A percentile compares a stretch with the other conserved stretches of the same genome.
These are phyloP conservation scores for Cicer yamashitae DNA, from an alignment of 306 rosid genomes.

Conservation along the genomic window DNA sequence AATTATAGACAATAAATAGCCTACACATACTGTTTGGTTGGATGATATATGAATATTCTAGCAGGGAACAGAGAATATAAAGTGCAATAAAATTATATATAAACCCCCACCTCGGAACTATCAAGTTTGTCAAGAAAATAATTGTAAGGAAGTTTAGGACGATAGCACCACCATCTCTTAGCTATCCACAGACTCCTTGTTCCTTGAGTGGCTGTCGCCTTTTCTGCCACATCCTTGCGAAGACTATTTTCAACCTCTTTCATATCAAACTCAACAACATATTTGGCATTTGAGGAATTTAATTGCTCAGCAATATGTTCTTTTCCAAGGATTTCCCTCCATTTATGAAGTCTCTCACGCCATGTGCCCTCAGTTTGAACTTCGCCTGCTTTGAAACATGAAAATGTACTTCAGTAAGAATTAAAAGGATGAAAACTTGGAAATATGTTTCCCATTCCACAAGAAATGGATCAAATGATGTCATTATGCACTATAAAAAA, in stretches of 20 bases:
- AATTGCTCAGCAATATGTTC: conserved; percentile 69
- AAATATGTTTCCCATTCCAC: background rate
- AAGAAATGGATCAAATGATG: background rate
- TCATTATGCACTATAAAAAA: background rate
- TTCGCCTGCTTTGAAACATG: conserved; percentile 52
- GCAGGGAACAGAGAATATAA: conserved; percentile 25
- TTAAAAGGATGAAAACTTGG: conserved; percentile 23
- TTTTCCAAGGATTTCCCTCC: conserved; percentile 79
- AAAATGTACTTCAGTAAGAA: conserved; percentile 25
- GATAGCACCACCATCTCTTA: conserved; percentile 98
- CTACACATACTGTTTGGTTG: background rate
- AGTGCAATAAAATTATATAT: conserved; percentile 11
- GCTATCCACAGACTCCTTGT: conserved; percentile 86
- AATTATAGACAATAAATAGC: conserved; percentile 12
- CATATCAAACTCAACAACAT: conserved; percentile 94
- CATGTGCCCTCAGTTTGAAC: conserved; percentile 67
- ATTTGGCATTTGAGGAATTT: conserved; percentile 69
- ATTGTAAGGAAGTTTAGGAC: conserved; percentile 90
- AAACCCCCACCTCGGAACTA: conserved; percentile 75
- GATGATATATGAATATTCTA: conserved; percentile 32
- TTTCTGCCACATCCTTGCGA: conserved; percentile 84
- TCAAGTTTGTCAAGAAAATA: conserved; percentile 90
- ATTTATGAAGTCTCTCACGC: conserved; percentile 79
- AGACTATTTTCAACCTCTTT: conserved; percentile 97
- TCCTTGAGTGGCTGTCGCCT: conserved; percentile 64